Base-by-base conservation (phyloP, 2,329 filamentous ascomycete species). In the Cephalotrichum gorgonifer region DNA sequence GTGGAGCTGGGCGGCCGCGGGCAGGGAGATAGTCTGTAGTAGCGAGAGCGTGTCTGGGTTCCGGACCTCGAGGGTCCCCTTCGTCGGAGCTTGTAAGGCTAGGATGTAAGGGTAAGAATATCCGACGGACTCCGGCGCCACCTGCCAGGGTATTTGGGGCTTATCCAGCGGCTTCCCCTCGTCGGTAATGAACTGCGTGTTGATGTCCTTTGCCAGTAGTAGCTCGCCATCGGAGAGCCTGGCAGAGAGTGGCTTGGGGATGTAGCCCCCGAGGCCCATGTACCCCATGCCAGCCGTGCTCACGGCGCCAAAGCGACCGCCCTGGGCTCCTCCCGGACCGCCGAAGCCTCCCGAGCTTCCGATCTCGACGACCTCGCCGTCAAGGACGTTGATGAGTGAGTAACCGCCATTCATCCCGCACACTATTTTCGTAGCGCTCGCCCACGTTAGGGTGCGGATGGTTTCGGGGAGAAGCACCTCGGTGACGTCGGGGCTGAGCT, bases 51-150 rank as follows among this genome's bases (percentile, higher is more conserved):
- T 97, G 51, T 93, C 85, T 0, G 93, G 91, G 59, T 96, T 98
- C 38, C 93, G 79, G 33, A 98, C 85, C 65, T 98, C 93, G 11
- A 98, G 70, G 1, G 79, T 81, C 3, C 91, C 89, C 64, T 93
- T 95, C 1, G 86, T 76, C 1, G 88, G 81, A 7, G 88, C 74
- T 60, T 95, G 89, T 14, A 98, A 71, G 9, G 89, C 87, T 44
- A 98, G 72, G 49, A 98, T 83, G 62, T 96, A 98, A 0, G 93
- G 93, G 62, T 98, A 98, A 22, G 90, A 96, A 64, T 96, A 98
- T 22, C 91, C 93, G 51, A 98, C 83, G 50, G 85, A 85, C 58
- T 96, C 90, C 1, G 93, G 94, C 1, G 91, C 88, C 30, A 79
- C 74, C 39, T 83, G 79, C 93, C 93, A 98, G 2, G 89, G 89